Percentiles rank a stretch among this genome's conserved stretches.
Evolutionary conservation across 805 yeast genomes (phyloP).

Genomic region (Lachancea thermotolerans): DNA sequence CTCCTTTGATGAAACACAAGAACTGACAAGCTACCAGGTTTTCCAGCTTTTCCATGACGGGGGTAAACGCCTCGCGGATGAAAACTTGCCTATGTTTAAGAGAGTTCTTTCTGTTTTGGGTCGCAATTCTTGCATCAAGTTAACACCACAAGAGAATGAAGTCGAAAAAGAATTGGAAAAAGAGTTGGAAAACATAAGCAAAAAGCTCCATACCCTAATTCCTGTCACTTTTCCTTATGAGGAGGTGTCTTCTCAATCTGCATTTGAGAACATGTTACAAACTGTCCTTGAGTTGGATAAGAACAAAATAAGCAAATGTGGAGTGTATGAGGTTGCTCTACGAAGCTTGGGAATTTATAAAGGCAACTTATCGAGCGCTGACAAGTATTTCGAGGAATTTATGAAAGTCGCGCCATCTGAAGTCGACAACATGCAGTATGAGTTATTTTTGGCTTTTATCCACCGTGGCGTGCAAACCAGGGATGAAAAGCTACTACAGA

Average conservation of each 20-base stretch:
- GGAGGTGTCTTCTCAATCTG: constrained; percentile 17
- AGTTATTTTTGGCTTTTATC: constrained; percentile 36
- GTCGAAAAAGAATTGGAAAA: constrained; percentile 3
- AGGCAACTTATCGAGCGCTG: background rate
- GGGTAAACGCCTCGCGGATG: constrained; percentile 9
- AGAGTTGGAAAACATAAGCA: constrained; percentile 4
- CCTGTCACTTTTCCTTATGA: constrained; percentile 21
- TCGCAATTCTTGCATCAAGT: constrained; percentile 4
- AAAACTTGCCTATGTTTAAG: constrained; percentile 9
- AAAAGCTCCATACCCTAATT: constrained; percentile 1
- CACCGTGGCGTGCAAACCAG: constrained; percentile 34
- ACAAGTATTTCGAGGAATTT: background rate
- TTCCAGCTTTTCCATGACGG: constrained; percentile 11
- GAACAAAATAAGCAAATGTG: background rate
- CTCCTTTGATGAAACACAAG: background rate
- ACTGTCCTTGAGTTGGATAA: background rate
- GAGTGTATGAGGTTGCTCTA: background rate
- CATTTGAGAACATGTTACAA: background rate
- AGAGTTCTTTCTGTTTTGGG: constrained; percentile 16
- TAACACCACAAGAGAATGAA: constrained; percentile 15
- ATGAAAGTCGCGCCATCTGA: no score
- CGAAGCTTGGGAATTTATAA: background rate
- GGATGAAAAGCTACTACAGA: constrained; percentile 27
- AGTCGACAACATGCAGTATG: constrained; percentile 14
- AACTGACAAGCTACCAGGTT: constrained; percentile 16